phyloP scores from a whole-genome alignment of 768 basidiomycete species.

The Leccinum incarnatum region DNA sequence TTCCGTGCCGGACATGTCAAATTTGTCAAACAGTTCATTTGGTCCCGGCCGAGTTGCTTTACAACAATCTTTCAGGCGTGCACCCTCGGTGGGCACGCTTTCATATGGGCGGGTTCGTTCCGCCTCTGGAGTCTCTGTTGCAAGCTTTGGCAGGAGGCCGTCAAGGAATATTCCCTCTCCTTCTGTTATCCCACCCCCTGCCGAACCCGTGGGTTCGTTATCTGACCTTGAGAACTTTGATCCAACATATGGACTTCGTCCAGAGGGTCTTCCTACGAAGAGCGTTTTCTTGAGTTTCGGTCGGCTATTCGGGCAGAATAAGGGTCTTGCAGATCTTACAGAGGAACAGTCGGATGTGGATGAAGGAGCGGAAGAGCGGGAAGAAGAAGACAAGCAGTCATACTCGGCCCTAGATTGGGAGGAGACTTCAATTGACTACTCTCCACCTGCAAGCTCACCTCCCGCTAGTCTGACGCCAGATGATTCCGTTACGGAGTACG shows the following conservation, averaged over 20 bases:
- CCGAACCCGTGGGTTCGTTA: slow-evolving; percentile 29
- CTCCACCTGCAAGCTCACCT: slow-evolving; percentile 46
- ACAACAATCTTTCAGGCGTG: slow-evolving; percentile 26
- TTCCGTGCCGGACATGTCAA: slow-evolving; percentile 42
- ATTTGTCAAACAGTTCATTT: slow-evolving; percentile 16
- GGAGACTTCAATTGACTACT: slow-evolving; percentile 47
- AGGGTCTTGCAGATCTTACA: slow-evolving; percentile 75
- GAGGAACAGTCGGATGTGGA: slow-evolving; percentile 54
- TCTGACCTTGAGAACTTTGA: slow-evolving; percentile 81
- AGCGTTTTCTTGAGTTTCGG: slow-evolving; percentile 79
- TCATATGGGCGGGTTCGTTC: slow-evolving; percentile 36
- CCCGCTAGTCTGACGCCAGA: slow-evolving; percentile 42
- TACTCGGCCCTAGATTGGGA: slow-evolving; percentile 75
- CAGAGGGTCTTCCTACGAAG: slow-evolving; percentile 85
- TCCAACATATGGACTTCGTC: slow-evolving; percentile 93
- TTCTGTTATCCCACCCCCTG: slow-evolving; percentile 18
- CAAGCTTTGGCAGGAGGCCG: slow-evolving; percentile 31
- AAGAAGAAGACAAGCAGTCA: slow-evolving; percentile 37
- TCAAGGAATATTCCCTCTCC: slow-evolving; percentile 18
- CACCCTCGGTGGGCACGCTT: slow-evolving; percentile 19
- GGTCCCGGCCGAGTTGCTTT: slow-evolving; percentile 11
- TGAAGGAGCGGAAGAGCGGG: slow-evolving; percentile 37
- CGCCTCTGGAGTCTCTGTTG: slow-evolving; percentile 40
- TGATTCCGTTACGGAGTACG: slow-evolving; percentile 62
- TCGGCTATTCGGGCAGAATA: slow-evolving; percentile 63